A percentile compares a stretch with the other conserved stretches of the same genome.
These are phyloP conservation scores for Oryza coarctata DNA, from an alignment of 176 grass and related monocot species.

Conservation along the genomic window DNA sequence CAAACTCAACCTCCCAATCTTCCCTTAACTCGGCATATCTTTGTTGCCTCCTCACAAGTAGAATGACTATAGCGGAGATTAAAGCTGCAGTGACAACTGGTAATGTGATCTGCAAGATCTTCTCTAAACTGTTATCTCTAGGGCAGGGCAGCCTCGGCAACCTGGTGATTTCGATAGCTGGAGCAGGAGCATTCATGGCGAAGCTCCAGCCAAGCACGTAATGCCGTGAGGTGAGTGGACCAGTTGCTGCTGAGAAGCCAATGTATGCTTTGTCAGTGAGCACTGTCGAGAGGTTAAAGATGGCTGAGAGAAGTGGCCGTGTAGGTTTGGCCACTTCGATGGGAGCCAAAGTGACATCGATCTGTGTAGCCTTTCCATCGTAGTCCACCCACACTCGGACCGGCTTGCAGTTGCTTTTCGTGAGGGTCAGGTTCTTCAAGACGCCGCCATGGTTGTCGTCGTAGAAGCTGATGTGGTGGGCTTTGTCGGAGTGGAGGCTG, in stretches of 20 bases:
- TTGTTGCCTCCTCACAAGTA: not conserved
- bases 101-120: not conserved
- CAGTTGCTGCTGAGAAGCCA: constrained; percentile 29
- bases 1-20: constrained; percentile 36
- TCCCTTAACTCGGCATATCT: constrained; percentile 5
- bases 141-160: constrained; percentile 43
- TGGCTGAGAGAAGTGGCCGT: constrained; percentile 5
- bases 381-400: constrained; percentile 46
- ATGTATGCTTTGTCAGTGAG: constrained; percentile 19
- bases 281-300: constrained; percentile 26
- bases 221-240: not conserved
- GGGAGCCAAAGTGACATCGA: constrained; percentile 35
- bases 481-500: not conserved
- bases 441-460: not conserved
- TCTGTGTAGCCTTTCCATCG: not conserved
- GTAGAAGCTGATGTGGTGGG: constrained; percentile 4
- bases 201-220: constrained; percentile 72
- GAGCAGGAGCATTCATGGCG: constrained; percentile 37
- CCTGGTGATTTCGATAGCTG: constrained; percentile 19
- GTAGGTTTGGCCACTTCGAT: constrained; percentile 13
- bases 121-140: not conserved
- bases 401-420: not conserved
- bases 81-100: not conserved
- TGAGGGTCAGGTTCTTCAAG: constrained; percentile 5
- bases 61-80: not conserved